Evolutionary conservation across 768 basidiomycete species (phyloP), one percentile per base, ranked within the genome.

Genomic region (Lentinula boryana): DNA sequence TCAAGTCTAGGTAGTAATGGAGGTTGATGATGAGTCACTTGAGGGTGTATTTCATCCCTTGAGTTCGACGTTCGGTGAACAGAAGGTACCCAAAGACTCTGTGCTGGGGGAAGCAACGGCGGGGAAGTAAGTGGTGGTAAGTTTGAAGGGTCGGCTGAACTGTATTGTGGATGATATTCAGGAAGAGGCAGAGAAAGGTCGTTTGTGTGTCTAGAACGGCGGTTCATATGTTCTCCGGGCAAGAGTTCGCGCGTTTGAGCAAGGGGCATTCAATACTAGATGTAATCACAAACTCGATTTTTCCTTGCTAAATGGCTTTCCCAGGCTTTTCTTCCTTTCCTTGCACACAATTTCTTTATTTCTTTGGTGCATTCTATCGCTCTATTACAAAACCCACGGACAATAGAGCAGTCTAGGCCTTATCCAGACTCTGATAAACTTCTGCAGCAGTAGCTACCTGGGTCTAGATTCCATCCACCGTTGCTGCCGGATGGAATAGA

Each of bases 1-100:
- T 69, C 43, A 23, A 33, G 57, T 38, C 57, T 58, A 9, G 57
- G 57, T 36, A 58, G 33, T 58, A 58, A 27, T 16, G 18, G 57
- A 48, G 57, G 67, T 31, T 65, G 62, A 18, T 68, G 63, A 51
- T 63, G 62, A 57, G 33, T 43, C 4, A 46, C 56, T 50, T 65
- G 46, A 33, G 74, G 73, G 58, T 69, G 71, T 10, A 72, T 61
- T n/a, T 80, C 78, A 51, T 80, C 77, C 68, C 78, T 70, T 5
- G 76, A 78, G 63, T 66, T 75, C 15, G 77, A 77, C 0, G 77
- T 75, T 44, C 73, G 71, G 61, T 73, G 76, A 59, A 72, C 64
- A 1, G 68, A 57, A 1, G 69, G 62, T 1, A 64, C 60, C 69
- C 69, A 72, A 15, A 66, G 58, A 61, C 48, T 38, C 36, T 56